A percentile compares a stretch with the other conserved stretches of the same genome.
Conservation (phyloP, 345 rosid genomes). For the Eucalyptus brandiana region DNA sequence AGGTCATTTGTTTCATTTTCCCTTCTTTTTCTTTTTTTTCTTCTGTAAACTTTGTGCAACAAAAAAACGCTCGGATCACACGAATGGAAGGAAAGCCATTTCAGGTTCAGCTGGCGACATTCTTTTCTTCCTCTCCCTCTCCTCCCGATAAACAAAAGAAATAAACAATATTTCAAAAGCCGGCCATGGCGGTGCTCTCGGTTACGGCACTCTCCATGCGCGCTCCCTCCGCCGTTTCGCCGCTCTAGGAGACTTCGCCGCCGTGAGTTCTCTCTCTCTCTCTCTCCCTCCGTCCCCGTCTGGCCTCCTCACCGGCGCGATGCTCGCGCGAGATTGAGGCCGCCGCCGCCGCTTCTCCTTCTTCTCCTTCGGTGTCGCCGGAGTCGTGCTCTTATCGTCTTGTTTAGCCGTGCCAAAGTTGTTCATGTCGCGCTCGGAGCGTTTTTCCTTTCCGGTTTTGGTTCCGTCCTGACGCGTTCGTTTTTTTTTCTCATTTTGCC, state of each 20-base stretch:
- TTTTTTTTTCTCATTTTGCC: not conserved
- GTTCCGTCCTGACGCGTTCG: not conserved
- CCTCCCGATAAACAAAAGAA: not conserved
- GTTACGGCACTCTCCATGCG: not conserved
- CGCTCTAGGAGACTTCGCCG: not conserved
- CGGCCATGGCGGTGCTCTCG: not conserved
- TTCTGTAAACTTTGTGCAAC: not conserved
- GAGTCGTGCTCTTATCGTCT: not conserved
- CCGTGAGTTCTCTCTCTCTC: not conserved
- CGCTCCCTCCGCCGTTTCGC: not conserved
- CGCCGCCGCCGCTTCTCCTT: not conserved
- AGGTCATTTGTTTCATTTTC: rapidly evolving
- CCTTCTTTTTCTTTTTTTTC: rapidly evolving
- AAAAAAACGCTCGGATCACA: not conserved
- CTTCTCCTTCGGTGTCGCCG: not conserved
- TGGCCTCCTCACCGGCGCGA: not conserved
- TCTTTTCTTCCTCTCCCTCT: not conserved
- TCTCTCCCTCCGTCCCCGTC: not conserved
- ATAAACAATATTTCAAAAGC: not conserved
- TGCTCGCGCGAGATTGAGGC: not conserved
- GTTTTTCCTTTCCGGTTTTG: not conserved
- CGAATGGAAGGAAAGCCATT: not conserved
- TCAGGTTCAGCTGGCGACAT: not conserved
- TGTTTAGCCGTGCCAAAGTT: not conserved
- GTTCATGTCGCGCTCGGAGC: not conserved